Evolutionary conservation across 192 early-diverging fungal genomes (phyloP).

Genomic region (Coemansia sp.): DNA sequence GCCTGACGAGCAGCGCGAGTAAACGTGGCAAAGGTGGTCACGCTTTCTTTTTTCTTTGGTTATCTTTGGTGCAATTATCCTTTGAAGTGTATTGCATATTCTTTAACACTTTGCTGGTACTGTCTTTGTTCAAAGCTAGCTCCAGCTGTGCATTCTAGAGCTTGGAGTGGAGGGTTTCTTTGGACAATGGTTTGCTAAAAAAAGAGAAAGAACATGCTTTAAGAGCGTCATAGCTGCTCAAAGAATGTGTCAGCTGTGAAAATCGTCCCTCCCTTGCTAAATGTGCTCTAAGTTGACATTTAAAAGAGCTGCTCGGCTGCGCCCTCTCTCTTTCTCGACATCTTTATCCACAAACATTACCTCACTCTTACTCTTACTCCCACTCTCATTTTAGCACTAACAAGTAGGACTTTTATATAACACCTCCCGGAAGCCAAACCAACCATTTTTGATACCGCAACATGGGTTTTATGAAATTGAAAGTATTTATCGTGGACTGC

Average conservation of each 20-base stretch:
- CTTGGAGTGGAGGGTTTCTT: background rate
- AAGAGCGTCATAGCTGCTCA: background rate
- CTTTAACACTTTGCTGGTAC: background rate
- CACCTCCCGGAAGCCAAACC: background rate
- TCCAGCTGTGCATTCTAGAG: background rate
- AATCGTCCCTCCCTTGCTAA: background rate
- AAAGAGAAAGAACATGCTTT: background rate
- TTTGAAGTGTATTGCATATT: background rate
- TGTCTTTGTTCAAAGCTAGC: background rate
- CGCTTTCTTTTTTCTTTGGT: background rate
- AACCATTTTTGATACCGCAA: background rate
- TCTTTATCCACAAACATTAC: background rate
- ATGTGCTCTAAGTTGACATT: background rate
- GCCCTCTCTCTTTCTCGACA: background rate
- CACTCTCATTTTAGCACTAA: background rate
- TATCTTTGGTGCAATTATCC: background rate
- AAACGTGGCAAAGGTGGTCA: background rate
- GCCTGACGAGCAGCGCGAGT: slow-evolving; percentile 41
- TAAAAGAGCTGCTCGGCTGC: background rate
- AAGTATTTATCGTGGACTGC: background rate
- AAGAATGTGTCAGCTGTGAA: background rate
- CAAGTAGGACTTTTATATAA: background rate
- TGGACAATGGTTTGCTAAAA: background rate
- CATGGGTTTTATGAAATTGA: background rate
- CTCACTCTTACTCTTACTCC: background rate